These are phyloP conservation scores for Escallonia rubra DNA, from an alignment of 129 eudicot species.

Conservation along the genomic window DNA sequence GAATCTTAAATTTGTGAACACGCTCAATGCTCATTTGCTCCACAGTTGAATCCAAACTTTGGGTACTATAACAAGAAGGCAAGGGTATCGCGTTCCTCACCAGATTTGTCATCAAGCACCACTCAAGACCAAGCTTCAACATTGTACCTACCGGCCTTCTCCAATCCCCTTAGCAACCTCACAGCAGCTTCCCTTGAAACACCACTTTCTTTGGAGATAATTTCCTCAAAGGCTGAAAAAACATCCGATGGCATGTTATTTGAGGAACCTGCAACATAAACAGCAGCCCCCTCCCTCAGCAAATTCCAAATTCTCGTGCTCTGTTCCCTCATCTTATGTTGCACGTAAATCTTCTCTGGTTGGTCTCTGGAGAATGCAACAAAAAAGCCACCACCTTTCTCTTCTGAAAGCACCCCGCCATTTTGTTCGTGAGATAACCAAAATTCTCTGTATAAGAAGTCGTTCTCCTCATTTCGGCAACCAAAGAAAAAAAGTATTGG, in stretches of 20 bases:
- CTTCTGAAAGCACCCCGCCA: constrained; percentile 80
- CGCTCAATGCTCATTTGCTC: background rate
- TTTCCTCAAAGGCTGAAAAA: constrained; percentile 69
- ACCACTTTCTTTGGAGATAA: constrained; percentile 55
- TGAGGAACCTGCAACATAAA: constrained; percentile 90
- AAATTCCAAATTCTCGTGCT: constrained; percentile 60
- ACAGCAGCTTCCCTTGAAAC: constrained; percentile 63
- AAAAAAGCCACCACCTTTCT: constrained; percentile 76
- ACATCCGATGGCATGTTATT: constrained; percentile 88
- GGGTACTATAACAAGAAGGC: background rate
- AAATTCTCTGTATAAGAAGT: constrained; percentile 71
- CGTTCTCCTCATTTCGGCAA: constrained; percentile 64
- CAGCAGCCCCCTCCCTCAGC: constrained; percentile 66
- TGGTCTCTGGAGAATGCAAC: constrained; percentile 94
- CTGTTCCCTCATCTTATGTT: constrained; percentile 76
- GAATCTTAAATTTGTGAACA: too few relatives aligned
- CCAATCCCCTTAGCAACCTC: constrained; percentile 79
- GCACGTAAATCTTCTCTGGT: constrained; percentile 79
- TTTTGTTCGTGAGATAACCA: constrained; percentile 59
- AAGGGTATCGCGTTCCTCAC: background rate
- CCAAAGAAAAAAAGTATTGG: constrained; percentile 90
- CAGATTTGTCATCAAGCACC: background rate
- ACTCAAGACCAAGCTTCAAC: constrained; percentile 88
- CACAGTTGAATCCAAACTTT: background rate
- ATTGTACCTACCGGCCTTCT: constrained; percentile 90